Percentiles rank a stretch among this genome's conserved stretches.
These are phyloP conservation scores for Boletales sp. DNA, from an alignment of 768 basidiomycete genomes.

Conservation along the genomic window DNA sequence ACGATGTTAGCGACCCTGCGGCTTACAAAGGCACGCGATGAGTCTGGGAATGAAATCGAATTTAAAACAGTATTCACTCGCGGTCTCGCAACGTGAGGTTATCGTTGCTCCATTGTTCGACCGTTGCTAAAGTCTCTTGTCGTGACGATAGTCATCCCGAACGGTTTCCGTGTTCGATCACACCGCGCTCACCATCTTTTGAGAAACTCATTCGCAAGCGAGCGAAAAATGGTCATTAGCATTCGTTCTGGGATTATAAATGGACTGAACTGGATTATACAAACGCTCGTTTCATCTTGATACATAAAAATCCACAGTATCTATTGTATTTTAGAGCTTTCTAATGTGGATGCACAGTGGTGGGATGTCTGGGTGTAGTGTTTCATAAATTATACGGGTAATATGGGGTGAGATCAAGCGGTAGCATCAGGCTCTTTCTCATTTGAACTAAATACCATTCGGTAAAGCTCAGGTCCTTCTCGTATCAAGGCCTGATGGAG, in stretches of 20 bases:
- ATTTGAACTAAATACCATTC: slow-evolving; percentile 36
- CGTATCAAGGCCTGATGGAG: slow-evolving; percentile 61
- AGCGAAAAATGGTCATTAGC: too few relatives aligned
- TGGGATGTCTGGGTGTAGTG: slow-evolving; percentile 1
- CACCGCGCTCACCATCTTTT: slow-evolving; percentile 9
- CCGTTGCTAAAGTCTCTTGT: not conserved
- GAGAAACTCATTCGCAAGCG: slow-evolving; percentile 16
- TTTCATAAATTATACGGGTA: slow-evolving; percentile 1
- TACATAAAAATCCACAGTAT: slow-evolving; percentile 1
- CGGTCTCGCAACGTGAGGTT: slow-evolving; percentile 18
- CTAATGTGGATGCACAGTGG: not conserved
- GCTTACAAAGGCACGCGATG: slow-evolving; percentile 24
- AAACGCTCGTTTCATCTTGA: not conserved
- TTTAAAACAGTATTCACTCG: slow-evolving; percentile 21
- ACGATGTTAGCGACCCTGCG: slow-evolving; percentile 29
- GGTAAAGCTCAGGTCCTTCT: slow-evolving; percentile 75
- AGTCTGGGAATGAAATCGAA: slow-evolving; percentile 29
- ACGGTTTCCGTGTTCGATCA: slow-evolving; percentile 23
- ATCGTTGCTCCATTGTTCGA: not conserved
- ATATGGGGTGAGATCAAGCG: not conserved
- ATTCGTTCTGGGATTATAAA: not conserved
- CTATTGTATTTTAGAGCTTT: not conserved
- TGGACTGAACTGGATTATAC: not conserved
- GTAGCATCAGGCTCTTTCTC: slow-evolving; percentile 4
- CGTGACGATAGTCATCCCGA: slow-evolving; percentile 17